Base-by-base conservation (phyloP, 768 basidiomycete genomes). In the Podaxis sp. region DNA sequence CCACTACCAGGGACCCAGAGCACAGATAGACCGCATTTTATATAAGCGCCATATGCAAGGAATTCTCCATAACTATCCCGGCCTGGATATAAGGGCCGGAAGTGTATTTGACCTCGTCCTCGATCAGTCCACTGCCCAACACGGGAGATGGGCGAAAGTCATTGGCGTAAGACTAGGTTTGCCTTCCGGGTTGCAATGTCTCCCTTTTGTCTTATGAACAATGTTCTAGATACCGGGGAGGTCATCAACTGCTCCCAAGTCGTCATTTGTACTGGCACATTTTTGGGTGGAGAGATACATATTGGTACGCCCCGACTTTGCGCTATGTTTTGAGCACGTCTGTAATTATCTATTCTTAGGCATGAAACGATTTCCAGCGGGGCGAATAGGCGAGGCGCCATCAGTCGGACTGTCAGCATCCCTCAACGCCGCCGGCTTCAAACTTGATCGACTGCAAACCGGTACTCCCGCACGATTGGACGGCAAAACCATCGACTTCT, bases 261-360 rank as follows among this genome's bases (percentile, higher is more conserved):
- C 11, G 90, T 96, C 30, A 83, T 96, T 13, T 94, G 93, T 68
- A 96, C 94, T 0, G 95, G 95, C 7, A 96, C 95, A 0, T 96
- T 96, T 71, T 82, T 96, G 26, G 89, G 90, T 2, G 95, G 92
- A 11, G 92, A 96, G 75, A 93, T 95, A 51, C 94, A 96, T 69
- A 91, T 96, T 52, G 94, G 93, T 87, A 68, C 28, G 72, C 13
- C 4, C n/a, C 22, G 7, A 46, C 9, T 61, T 51, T 46, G 30
- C 24, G 42, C 13, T 48, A 36, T 53, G 30, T 26, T 19, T 38
- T 17, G 22, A 17, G 19, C 2, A 44, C 15, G 38, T 17, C 15
- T n/a, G n/a, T 56, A 24, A 33, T 26, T 12, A 36, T 15, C 64
- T 11, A 11, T 33, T 48, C 24, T 19, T 40, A 89, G 88, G 89